phyloP scores from a whole-genome alignment of 2,329 filamentous ascomycete genomes.

The Alternaria consortialis region DNA sequence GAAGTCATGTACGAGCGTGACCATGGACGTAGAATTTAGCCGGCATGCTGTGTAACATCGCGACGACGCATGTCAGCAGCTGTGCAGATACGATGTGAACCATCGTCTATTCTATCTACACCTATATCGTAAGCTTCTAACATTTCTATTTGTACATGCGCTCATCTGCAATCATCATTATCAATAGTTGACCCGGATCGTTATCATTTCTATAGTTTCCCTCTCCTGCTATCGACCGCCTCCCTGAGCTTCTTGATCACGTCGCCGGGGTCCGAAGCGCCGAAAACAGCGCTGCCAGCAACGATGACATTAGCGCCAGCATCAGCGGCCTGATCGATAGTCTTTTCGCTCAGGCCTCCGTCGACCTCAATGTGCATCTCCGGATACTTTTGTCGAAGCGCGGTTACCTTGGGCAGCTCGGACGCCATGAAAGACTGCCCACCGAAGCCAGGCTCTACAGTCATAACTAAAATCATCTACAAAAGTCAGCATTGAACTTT shows the following conservation, averaged over 20 bases:
- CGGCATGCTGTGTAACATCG: constrained; percentile 15
- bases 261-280: constrained; percentile 84
- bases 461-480: constrained; percentile 99
- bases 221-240: constrained; percentile 72
- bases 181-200: not conserved
- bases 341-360: constrained; percentile 85
- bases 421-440: constrained; percentile 99
- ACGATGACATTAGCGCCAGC: constrained; percentile 98
- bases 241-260: constrained; percentile 85
- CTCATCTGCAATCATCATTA: not conserved
- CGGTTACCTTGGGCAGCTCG: constrained; percentile 91
- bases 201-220: constrained; percentile 37
- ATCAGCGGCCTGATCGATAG: constrained; percentile 92
- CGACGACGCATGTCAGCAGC: constrained; percentile 18
- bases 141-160: constrained; percentile 5
- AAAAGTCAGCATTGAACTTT: constrained; percentile 17
- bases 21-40: constrained; percentile 1
- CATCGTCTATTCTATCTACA: constrained; percentile 3
- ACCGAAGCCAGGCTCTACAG: constrained; percentile 95
- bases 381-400: constrained; percentile 83
- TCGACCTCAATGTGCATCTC: constrained; percentile 97
- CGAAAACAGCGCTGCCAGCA: constrained; percentile 94
- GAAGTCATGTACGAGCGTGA: not conserved
- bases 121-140: constrained; percentile 5
- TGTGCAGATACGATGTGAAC: not conserved